Conservation (phyloP, 768 basidiomycete species). For the Phanerodontia chrysosporium region DNA sequence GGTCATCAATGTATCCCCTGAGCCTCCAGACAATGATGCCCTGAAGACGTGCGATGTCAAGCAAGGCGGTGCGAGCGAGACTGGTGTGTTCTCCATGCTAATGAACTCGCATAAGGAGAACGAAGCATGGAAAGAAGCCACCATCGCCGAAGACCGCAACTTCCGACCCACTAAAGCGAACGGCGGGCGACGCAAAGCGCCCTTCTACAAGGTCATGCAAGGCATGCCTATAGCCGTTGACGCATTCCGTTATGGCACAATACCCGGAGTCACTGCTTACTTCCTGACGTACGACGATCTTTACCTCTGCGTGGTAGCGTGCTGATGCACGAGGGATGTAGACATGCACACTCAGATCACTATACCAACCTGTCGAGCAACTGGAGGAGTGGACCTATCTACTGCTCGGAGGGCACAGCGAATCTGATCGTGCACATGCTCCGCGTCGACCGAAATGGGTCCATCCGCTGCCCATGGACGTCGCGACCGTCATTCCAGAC, state of each 20-base stretch:
- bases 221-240: constrained; percentile 99
- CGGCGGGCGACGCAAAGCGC: constrained; percentile 66
- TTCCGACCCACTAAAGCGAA: constrained; percentile 44
- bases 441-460: constrained; percentile 89
- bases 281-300: constrained; percentile 72
- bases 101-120: constrained; percentile 86
- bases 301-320: neutral
- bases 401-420: constrained; percentile 92
- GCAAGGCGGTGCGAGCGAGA: neutral
- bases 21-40: neutral
- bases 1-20: constrained; percentile 8
- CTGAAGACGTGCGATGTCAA: neutral
- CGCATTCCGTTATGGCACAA: constrained; percentile 90
- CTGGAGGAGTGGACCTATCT: constrained; percentile 92
- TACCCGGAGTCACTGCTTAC: constrained; percentile 87
- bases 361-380: constrained; percentile 87
- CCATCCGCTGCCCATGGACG: constrained; percentile 78
- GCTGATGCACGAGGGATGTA: constrained; percentile 25
- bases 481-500: constrained; percentile 67
- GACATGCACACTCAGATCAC: constrained; percentile 96
- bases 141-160: constrained; percentile 43
- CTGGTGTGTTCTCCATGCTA: constrained; percentile 66
- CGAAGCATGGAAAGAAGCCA: constrained; percentile 82
- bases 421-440: constrained; percentile 92
- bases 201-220: constrained; percentile 93